Percentiles rank a stretch among this genome's conserved stretches.
These are phyloP conservation scores for Phytophthora sp. DNA, from an alignment of 352 stramenopile species.

Conservation along the genomic window DNA sequence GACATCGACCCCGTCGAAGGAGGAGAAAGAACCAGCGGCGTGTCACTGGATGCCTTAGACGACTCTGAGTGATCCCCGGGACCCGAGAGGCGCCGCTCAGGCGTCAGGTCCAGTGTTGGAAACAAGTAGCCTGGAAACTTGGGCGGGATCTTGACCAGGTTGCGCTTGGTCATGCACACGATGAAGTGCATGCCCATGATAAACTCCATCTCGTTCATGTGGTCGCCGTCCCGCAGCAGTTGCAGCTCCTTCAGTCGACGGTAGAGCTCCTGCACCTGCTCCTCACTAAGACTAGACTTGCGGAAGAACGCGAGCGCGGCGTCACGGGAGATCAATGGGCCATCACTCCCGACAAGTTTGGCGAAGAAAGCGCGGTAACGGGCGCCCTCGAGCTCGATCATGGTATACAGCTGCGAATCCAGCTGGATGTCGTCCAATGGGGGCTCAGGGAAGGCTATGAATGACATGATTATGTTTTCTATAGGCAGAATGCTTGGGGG, in stretches of 20 bases:
- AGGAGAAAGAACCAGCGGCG: constrained; percentile 6
- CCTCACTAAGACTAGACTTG: constrained; percentile 60
- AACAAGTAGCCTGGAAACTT: constrained; percentile 69
- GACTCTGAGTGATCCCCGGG: constrained; percentile 12
- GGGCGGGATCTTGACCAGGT: constrained; percentile 50
- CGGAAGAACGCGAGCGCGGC: constrained; percentile 58
- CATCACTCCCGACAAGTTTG: constrained; percentile 39
- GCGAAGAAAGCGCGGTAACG: constrained; percentile 71
- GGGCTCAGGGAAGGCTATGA: constrained; percentile 11
- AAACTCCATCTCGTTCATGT: constrained; percentile 66
- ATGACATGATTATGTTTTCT: constrained; percentile 16
- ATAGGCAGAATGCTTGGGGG: background rate
- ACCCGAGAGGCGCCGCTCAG: constrained; percentile 24
- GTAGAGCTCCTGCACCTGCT: constrained; percentile 61
- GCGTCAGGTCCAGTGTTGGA: constrained; percentile 57
- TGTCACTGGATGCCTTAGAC: constrained; percentile 11
- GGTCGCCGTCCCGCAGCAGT: constrained; percentile 35
- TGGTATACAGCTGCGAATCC: constrained; percentile 56
- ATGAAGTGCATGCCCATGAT: constrained; percentile 81
- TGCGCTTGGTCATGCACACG: constrained; percentile 79
- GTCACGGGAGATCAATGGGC: constrained; percentile 32
- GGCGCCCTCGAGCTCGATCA: constrained; percentile 64
- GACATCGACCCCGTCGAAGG: background rate
- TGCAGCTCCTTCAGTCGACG: constrained; percentile 50
- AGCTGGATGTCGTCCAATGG: constrained; percentile 27